Conservation (phyloP, 371 early-diverging fungal genomes). For the Syncephalastrum sp. region DNA sequence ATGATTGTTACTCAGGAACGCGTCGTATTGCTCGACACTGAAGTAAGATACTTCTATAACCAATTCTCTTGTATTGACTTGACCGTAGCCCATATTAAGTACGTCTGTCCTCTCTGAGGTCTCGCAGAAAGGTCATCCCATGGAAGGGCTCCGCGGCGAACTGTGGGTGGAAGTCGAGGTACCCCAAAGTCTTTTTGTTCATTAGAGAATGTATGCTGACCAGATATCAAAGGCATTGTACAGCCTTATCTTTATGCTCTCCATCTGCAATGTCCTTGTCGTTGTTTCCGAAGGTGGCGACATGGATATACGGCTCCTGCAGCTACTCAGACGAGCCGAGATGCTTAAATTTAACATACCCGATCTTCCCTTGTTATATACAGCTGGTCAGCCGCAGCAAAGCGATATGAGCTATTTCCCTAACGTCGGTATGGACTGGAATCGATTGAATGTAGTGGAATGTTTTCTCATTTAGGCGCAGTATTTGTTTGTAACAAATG, state of each 20-base stretch:
- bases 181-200: background rate
- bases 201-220: background rate
- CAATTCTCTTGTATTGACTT: background rate
- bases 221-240: constrained; percentile 37
- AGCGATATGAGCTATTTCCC: constrained; percentile 38
- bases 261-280: constrained; percentile 69
- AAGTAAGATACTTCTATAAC: constrained; percentile 23
- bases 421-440: constrained; percentile 31
- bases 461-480: constrained; percentile 1
- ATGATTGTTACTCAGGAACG: constrained; percentile 73
- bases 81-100: constrained; percentile 48
- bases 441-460: no score
- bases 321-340: constrained; percentile 52
- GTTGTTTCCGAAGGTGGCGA: constrained; percentile 59
- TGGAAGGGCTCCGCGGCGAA: constrained; percentile 51
- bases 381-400: constrained; percentile 18
- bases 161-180: constrained; percentile 60
- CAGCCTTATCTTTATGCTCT: constrained; percentile 55
- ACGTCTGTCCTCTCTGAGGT: constrained; percentile 55
- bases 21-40: constrained; percentile 68
- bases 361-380: constrained; percentile 36
- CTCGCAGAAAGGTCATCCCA: constrained; percentile 23
- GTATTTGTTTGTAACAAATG: constrained; percentile 56
- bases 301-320: constrained; percentile 38
- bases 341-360: constrained; percentile 49